Evolutionary conservation across 129 eudicot species (phyloP), one percentile per base, ranked within the genome.

Genomic region (Kitagawia praeruptora): DNA sequence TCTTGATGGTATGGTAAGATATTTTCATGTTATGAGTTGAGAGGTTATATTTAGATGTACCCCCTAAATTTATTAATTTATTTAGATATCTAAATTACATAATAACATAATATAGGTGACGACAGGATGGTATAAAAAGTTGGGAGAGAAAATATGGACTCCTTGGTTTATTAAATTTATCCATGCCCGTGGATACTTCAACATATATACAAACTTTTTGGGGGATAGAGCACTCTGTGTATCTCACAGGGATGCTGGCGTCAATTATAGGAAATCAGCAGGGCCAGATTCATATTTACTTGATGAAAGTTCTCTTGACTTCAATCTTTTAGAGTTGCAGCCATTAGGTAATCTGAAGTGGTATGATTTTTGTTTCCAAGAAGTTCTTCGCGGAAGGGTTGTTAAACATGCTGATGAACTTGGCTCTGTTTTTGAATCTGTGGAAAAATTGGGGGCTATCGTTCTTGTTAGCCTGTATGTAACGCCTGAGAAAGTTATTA

Each of bases 141-240:
- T 92, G 91, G 98, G 98, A 6, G 97, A 95, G 70, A 90, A 79
- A 83, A 94, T 94, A 79, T 92, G 97, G 97, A 94, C 98, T 34
- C 98, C 98, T 2, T 94, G 98, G 97, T 92, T 92, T 80, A 94
- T 92, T n/a, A 90, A 94, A 81, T 94, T 94, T 48, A 86, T 94
- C 53, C 98, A 94, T 10, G 83, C 88, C 18, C 97, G 82, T 78
- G 91, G 92, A 10, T 94, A 94, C 83, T 94, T 87, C 42, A 94
- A 92, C 82, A 83, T 94, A 19, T 92, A 94, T 80, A 92, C 98
- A 28, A 89, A 89, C 79, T 89, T 95, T 80, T 70, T 48, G 79
- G 85, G 89, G 77, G 96, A 92, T 81, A 78, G 91, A 84, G 96
- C 98, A 44, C 94, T 95, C 47, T 90, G 96, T 77, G 88, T 87